Evolutionary conservation across 768 basidiomycete genomes (phyloP).

Genomic region (Saitozyma podzolica): DNA sequence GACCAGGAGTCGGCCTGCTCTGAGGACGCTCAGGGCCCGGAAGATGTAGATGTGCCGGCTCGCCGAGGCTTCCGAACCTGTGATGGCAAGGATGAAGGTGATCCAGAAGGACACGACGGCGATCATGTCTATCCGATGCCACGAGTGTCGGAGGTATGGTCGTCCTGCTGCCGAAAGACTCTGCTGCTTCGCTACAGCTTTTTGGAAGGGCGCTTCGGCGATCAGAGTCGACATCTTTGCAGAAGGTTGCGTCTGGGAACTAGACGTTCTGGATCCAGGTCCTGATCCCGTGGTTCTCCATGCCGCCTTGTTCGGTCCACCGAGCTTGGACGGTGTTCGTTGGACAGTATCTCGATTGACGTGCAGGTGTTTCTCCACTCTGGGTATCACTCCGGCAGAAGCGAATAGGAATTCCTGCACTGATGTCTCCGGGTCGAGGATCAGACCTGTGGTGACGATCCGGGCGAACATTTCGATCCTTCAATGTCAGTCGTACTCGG

Average conservation of each 20-base stretch:
- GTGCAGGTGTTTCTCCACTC: constrained; percentile 14
- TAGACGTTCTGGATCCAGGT: too few species aligned
- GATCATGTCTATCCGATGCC: constrained; percentile 76
- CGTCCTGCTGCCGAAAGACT: constrained; percentile 54
- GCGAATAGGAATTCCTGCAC: constrained; percentile 44
- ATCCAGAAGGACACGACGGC: constrained; percentile 88
- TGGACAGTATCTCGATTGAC: constrained; percentile 7
- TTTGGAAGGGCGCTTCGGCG: constrained; percentile 54
- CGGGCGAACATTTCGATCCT: constrained; percentile 84
- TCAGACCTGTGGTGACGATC: constrained; percentile 82
- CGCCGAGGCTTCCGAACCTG: constrained; percentile 65
- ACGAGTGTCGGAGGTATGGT: constrained; percentile 88
- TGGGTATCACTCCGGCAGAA: constrained; percentile 17
- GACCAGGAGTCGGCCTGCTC: constrained; percentile 76
- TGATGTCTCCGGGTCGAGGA: constrained; percentile 69
- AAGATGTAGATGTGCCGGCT: constrained; percentile 78
- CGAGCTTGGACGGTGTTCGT: constrained; percentile 5
- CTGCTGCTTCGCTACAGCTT: constrained; percentile 51
- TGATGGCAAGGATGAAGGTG: constrained; percentile 68
- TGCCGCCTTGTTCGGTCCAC: constrained; percentile 10
- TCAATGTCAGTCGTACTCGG: constrained; percentile 1
- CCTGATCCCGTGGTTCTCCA: constrained; percentile 17
- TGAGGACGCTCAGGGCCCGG: constrained; percentile 79
- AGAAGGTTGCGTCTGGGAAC: constrained; percentile 9
- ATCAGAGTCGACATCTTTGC: constrained; percentile 12